These are phyloP conservation scores for Vigna hirtella DNA, from an alignment of 306 rosid species.

Conservation along the genomic window DNA sequence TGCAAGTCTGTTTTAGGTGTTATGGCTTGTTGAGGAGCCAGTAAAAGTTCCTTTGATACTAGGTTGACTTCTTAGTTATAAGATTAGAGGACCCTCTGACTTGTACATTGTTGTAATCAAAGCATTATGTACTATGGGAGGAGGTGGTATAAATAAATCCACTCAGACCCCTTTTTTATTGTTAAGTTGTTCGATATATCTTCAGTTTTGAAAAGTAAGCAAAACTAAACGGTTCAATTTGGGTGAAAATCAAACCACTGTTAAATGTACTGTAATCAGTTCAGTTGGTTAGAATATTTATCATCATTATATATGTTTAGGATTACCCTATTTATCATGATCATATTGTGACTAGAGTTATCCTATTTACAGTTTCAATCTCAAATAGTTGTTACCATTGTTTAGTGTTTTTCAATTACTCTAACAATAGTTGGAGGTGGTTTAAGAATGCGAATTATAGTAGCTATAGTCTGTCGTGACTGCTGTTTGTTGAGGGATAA, in stretches of 20 bases:
- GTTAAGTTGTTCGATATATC: not conserved
- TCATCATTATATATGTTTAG: too few species aligned
- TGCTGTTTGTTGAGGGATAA: constrained; percentile 44
- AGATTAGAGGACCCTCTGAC: not conserved
- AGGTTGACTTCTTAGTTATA: not conserved
- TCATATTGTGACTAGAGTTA: too few species aligned
- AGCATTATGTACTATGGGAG: not conserved
- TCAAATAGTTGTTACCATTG: not conserved
- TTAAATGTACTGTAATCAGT: not conserved
- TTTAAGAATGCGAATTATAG: not conserved
- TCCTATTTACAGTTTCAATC: too few species aligned
- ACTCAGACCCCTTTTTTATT: not conserved
- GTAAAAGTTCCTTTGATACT: not conserved
- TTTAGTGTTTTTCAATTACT: not conserved
- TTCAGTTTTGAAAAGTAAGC: not conserved
- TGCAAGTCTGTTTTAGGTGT: not conserved
- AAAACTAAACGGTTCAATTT: not conserved
- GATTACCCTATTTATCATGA: too few species aligned
- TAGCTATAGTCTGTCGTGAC: not conserved
- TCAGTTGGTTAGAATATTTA: not conserved
- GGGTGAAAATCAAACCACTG: not conserved
- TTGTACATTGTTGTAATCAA: not conserved
- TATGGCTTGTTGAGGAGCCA: not conserved
- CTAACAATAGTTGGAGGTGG: not conserved
- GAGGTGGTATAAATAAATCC: not conserved